phyloP scores from a whole-genome alignment of 305 asterid genomes.

The Nicotiana rustica region DNA sequence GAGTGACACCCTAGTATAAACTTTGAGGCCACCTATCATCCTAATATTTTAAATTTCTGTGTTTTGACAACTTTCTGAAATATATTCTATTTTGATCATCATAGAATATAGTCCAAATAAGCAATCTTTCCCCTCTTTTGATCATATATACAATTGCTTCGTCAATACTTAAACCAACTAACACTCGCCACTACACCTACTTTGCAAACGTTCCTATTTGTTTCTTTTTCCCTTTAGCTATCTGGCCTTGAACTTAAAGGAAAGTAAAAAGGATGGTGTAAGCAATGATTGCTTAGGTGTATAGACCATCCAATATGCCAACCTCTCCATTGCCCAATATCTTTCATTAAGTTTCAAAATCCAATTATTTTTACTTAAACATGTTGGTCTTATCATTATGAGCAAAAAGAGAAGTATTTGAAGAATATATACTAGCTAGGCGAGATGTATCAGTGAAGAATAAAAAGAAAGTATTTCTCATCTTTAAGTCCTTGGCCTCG shows the following conservation, averaged over 20 bases:
- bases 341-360: slow-evolving; percentile 16
- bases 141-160: no score
- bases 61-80: no score
- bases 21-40: no score
- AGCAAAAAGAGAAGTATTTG: slow-evolving; percentile 12
- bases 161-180: neutral
- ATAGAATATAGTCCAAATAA: no score
- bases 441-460: slow-evolving; percentile 11
- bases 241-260: slow-evolving; percentile 66
- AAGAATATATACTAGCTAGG: slow-evolving; percentile 28
- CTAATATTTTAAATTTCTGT: no score
- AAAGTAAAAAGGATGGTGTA: slow-evolving; percentile 42
- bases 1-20: no score
- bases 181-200: slow-evolving; percentile 35
- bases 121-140: no score
- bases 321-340: slow-evolving; percentile 37
- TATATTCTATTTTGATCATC: no score
- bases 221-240: neutral
- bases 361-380: slow-evolving; percentile 34
- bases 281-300: slow-evolving; percentile 55
- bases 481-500: neutral
- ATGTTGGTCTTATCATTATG: slow-evolving; percentile 11
- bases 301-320: slow-evolving; percentile 43
- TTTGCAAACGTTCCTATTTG: neutral
- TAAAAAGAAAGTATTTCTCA: neutral